Conservation (phyloP, 257 asterid genomes). For the Euphrasia confusa region DNA sequence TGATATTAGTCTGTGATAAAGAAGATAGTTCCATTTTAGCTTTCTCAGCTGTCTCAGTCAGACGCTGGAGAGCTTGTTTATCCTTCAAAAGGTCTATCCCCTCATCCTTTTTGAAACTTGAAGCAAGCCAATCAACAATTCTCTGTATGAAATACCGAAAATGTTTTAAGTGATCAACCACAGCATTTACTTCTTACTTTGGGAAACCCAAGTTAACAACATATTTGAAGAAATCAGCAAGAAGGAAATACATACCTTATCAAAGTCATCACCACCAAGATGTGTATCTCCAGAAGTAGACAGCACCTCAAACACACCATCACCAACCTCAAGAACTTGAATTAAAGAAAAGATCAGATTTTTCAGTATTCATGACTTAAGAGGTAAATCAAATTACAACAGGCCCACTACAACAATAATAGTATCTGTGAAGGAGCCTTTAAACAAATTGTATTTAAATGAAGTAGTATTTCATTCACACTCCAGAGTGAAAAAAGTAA, state of each 20-base stretch:
- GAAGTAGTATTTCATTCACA: not conserved
- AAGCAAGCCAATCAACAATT: slow-evolving; percentile 88
- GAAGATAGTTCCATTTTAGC: slow-evolving; percentile 94
- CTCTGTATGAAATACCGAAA: slow-evolving; percentile 42
- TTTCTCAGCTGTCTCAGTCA: slow-evolving; percentile 93
- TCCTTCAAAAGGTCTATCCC: slow-evolving; percentile 87
- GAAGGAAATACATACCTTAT: slow-evolving; percentile 43
- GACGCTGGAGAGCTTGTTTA: slow-evolving; percentile 92
- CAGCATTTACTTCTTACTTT: not conserved
- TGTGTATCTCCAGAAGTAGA: slow-evolving; percentile 93
- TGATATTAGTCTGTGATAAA: slow-evolving; percentile 73
- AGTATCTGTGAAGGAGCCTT: not conserved
- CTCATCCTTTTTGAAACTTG: slow-evolving; percentile 69
- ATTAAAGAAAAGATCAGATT: not conserved
- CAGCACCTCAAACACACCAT: slow-evolving; percentile 85
- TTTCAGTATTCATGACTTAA: not conserved
- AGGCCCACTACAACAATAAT: not conserved
- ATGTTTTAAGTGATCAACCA: not conserved
- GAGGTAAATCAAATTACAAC: not conserved
- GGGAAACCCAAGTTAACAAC: not conserved
- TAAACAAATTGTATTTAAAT: not conserved
- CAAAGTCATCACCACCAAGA: slow-evolving; percentile 96
- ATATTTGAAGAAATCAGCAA: slow-evolving; percentile 3
- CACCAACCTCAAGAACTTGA: slow-evolving; percentile 90
- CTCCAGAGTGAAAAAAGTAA: not conserved